Evolutionary conservation across 768 basidiomycete species (phyloP).

Genomic region (Lanmaoa pseudosensibilis): DNA sequence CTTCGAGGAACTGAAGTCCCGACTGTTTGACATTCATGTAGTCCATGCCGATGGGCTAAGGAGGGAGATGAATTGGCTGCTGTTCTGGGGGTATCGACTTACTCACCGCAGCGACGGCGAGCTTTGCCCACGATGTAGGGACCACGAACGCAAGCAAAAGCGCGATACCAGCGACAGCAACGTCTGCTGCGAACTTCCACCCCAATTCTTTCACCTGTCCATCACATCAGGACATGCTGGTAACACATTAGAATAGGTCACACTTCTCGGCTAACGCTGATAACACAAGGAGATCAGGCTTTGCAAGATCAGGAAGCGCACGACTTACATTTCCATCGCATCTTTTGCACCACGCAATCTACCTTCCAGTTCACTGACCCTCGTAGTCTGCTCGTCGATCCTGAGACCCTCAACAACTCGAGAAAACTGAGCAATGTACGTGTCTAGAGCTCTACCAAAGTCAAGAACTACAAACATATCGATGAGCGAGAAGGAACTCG

Average conservation of each 20-base stretch:
- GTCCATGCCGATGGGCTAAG: conserved; percentile 8
- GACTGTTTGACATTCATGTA: conserved; percentile 2
- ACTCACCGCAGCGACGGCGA: conserved; percentile 9
- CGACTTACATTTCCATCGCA: conserved; percentile 19
- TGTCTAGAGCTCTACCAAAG: conserved; percentile 16
- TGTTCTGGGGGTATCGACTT: background rate
- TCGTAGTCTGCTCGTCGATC: conserved; percentile 4
- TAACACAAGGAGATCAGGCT: background rate
- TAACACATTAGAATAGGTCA: background rate
- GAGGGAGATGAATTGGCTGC: background rate
- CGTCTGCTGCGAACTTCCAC: conserved; percentile 16
- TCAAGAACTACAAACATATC: conserved; percentile 7
- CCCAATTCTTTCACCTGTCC: conserved; percentile 19
- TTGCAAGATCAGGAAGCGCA: background rate
- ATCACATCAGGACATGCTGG: background rate
- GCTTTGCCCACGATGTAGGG: conserved; percentile 9
- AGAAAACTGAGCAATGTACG: conserved; percentile 17
- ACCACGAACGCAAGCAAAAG: conserved; percentile 15
- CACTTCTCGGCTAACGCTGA: conserved; percentile 21
- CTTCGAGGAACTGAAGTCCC: conserved; percentile 9
- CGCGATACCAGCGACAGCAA: conserved; percentile 14
- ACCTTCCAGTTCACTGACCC: background rate
- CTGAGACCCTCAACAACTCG: conserved; percentile 9
- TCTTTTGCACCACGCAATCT: conserved; percentile 3
- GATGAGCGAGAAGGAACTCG: background rate